These are phyloP conservation scores for Nicotiana sylvestris DNA, from an alignment of 257 asterid genomes.

Conservation along the genomic window DNA sequence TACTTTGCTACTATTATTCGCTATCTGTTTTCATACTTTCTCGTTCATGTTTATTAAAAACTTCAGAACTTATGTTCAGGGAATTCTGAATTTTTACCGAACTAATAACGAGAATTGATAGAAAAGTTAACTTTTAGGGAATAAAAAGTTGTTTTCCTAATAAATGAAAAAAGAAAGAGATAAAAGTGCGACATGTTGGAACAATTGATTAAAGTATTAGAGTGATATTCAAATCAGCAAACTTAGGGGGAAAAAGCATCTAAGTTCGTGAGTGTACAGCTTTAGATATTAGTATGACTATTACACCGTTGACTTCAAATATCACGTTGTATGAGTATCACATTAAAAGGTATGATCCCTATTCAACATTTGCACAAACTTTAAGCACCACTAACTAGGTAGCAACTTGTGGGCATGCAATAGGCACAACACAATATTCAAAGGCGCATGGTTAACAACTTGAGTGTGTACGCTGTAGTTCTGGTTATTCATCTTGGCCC, in stretches of 20 bases:
- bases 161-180: neutral
- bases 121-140: neutral
- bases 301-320: neutral
- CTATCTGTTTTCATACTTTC: neutral
- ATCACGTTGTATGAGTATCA: neutral
- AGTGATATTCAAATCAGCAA: slow-evolving; percentile 1
- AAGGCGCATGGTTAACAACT: neutral
- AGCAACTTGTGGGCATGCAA: neutral
- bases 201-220: neutral
- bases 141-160: neutral
- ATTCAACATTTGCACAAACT: neutral
- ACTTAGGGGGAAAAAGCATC: neutral
- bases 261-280: neutral
- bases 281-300: neutral
- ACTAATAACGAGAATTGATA: neutral
- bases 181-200: neutral
- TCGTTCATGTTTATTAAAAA: neutral
- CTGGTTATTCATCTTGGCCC: neutral
- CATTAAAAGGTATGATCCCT: neutral
- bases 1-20: neutral
- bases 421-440: neutral
- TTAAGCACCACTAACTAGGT: neutral
- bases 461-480: neutral
- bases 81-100: neutral
- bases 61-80: neutral